Percentiles rank a stretch among this genome's conserved stretches.
Conservation (phyloP, 306 rosid species). For the Lupinus albus region DNA sequence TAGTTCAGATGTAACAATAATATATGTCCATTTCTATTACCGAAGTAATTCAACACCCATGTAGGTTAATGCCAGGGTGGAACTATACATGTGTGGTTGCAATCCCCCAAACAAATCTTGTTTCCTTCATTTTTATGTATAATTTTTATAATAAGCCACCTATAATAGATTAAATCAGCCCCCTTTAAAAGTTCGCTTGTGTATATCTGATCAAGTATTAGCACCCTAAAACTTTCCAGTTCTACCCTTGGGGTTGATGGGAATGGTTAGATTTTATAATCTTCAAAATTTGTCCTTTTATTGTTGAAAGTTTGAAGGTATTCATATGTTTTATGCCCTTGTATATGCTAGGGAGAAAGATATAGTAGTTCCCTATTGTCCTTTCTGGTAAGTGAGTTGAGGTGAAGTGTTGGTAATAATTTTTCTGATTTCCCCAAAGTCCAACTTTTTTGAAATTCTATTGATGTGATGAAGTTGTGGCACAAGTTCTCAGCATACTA, state of each 20-base stretch:
- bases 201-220: not conserved
- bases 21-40: not conserved
- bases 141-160: not conserved
- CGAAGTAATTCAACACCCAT: slow-evolving; percentile 9
- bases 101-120: no score
- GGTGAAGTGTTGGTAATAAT: slow-evolving; percentile 7
- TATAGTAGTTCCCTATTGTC: not conserved
- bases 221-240: not conserved
- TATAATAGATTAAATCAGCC: not conserved
- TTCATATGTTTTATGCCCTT: not conserved
- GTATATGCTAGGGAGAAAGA: not conserved
- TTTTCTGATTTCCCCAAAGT: slow-evolving; percentile 23
- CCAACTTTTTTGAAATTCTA: slow-evolving; percentile 13
- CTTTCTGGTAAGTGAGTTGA: slow-evolving; percentile 16
- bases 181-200: not conserved
- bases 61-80: slow-evolving; percentile 1
- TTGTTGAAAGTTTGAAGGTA: slow-evolving; percentile 30
- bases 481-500: not conserved
- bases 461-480: not conserved
- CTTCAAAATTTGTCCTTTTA: slow-evolving; percentile 16
- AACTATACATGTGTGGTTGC: not conserved
- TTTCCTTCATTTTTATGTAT: not conserved
- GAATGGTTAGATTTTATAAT: slow-evolving; percentile 1
- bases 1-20: not conserved
- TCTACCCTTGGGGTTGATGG: not conserved